Conservation (phyloP, 2,329 filamentous ascomycete genomes). For the Penicillium sp. region DNA sequence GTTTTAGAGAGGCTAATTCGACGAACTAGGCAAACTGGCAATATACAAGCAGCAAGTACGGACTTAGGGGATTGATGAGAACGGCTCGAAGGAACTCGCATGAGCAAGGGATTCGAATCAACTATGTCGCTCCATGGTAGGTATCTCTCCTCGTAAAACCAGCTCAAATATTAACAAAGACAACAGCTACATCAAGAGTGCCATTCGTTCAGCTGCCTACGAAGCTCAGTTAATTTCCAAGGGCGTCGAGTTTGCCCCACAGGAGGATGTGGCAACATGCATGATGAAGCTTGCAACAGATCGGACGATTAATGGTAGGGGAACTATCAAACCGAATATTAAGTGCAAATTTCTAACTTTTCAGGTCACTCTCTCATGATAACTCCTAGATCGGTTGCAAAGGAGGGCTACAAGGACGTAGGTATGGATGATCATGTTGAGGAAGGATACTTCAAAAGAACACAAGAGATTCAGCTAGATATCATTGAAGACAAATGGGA, state of each 20-base stretch:
- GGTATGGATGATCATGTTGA: constrained; percentile 45
- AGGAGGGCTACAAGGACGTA: constrained; percentile 48
- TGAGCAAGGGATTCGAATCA: constrained; percentile 52
- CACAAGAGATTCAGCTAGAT: constrained; percentile 45
- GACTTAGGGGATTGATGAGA: constrained; percentile 50
- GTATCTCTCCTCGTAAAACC: neutral
- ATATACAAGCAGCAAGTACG: constrained; percentile 53
- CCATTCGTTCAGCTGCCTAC: constrained; percentile 18
- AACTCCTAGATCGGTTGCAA: constrained; percentile 41
- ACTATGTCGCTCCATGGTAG: constrained; percentile 53
- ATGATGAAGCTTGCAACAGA: constrained; percentile 34
- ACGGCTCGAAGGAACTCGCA: constrained; percentile 43
- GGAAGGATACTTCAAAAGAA: constrained; percentile 43
- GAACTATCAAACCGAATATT: neutral
- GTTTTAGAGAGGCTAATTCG: neutral
- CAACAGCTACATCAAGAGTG: constrained; percentile 21
- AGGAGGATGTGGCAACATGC: constrained; percentile 17
- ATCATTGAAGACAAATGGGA: constrained; percentile 50
- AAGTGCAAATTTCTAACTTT: neutral
- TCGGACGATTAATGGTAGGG: constrained; percentile 36
- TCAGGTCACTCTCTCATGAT: constrained; percentile 48
- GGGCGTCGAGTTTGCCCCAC: constrained; percentile 22
- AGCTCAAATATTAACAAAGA: constrained; percentile 23
- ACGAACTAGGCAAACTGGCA: constrained; percentile 37
- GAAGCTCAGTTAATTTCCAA: constrained; percentile 16